These are phyloP conservation scores for Chamaenerion angustifolium DNA, from an alignment of 345 rosid genomes.

Conservation along the genomic window DNA sequence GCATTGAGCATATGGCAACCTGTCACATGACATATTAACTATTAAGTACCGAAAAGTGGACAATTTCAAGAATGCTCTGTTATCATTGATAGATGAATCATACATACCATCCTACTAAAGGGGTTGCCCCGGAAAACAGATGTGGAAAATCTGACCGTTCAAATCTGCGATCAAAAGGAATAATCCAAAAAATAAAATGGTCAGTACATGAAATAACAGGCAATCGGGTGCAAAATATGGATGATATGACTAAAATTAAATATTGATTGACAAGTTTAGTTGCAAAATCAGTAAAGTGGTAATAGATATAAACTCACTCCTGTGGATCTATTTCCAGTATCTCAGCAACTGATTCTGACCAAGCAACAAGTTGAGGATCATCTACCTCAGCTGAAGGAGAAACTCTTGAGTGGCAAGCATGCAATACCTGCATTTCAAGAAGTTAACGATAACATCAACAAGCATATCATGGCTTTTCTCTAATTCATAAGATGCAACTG, in stretches of 20 bases:
- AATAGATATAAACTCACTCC: constrained; percentile 47
- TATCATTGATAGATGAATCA: neutral
- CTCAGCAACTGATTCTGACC: constrained; percentile 84
- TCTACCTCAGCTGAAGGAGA: constrained; percentile 79
- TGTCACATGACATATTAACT: constrained; percentile 15
- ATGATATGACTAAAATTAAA: too few species aligned
- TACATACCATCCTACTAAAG: constrained; percentile 65
- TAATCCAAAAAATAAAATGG: neutral
- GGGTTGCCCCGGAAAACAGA: constrained; percentile 60
- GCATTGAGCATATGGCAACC: constrained; percentile 82
- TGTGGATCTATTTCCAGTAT: constrained; percentile 68
- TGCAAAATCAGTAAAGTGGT: too few species aligned
- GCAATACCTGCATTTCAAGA: constrained; percentile 44
- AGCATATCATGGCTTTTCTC: neutral
- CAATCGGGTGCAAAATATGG: too few species aligned
- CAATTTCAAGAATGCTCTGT: constrained; percentile 6
- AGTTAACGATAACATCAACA: neutral
- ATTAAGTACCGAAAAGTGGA: constrained; percentile 3
- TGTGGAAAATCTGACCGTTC: constrained; percentile 79
- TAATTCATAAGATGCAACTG: neutral
- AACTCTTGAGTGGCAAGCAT: constrained; percentile 79
- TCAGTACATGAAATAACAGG: too few species aligned
- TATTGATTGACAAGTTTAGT: too few species aligned
- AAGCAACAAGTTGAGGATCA: constrained; percentile 80
- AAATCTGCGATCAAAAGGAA: constrained; percentile 38